Evolutionary conservation across 129 eudicot species (phyloP).

Genomic region (Arctium minus): DNA sequence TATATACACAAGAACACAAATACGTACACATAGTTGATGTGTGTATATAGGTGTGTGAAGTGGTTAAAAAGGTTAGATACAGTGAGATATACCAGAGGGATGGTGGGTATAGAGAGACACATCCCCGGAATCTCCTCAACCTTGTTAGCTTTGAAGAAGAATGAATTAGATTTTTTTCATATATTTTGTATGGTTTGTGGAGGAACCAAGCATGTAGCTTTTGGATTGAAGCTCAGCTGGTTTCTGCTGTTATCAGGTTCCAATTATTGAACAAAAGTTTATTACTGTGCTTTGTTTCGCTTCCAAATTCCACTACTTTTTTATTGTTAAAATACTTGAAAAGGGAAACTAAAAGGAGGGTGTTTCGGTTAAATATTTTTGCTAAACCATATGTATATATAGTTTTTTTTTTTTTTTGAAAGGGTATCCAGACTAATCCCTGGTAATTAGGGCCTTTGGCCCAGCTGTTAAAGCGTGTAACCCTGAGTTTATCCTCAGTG

Average conservation of each 20-base stretch:
- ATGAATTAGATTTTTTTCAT: background rate
- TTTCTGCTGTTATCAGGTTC: constrained; percentile 41
- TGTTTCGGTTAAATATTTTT: background rate
- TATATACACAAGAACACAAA: background rate
- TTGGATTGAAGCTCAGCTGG: constrained; percentile 59
- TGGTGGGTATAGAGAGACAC: constrained; percentile 10
- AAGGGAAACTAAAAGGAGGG: background rate
- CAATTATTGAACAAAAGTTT: background rate
- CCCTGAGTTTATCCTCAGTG: too few relatives aligned
- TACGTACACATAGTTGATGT: background rate
- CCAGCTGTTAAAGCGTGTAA: too few relatives aligned
- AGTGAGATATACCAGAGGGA: constrained; percentile 37
- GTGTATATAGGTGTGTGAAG: background rate
- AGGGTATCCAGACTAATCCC: too few relatives aligned
- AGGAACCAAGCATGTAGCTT: constrained; percentile 51
- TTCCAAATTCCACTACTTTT: background rate
- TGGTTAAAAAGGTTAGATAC: constrained; percentile 1
- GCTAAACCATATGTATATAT: background rate
- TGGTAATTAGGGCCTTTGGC: too few relatives aligned
- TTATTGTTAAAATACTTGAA: background rate
- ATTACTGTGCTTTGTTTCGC: background rate
- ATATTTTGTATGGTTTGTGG: constrained; percentile 9
- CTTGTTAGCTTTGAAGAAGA: background rate
- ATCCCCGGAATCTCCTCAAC: constrained; percentile 46
- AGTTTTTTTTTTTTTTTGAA: too few relatives aligned